phyloP scores from a whole-genome alignment of 805 yeast species.

The Saturnispora silvae region DNA sequence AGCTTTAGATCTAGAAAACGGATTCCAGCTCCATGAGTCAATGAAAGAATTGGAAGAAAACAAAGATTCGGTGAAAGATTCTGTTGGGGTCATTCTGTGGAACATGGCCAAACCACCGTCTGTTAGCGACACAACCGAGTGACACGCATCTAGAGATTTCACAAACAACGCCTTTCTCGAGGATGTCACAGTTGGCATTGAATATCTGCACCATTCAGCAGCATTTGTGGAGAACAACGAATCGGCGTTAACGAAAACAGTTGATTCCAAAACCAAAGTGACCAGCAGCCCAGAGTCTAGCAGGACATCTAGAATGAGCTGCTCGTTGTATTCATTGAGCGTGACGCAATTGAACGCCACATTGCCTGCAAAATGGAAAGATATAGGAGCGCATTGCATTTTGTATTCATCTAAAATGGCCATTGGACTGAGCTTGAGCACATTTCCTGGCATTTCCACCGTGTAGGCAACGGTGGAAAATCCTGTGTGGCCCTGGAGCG shows the following conservation, averaged over 20 bases:
- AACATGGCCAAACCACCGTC: slow-evolving; percentile 74
- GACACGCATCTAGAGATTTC: slow-evolving; percentile 32
- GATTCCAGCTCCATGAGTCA: slow-evolving; percentile 11
- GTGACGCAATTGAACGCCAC: slow-evolving; percentile 29
- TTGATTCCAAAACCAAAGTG: slow-evolving; percentile 34
- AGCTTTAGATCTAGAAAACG: neutral
- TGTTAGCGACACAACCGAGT: slow-evolving; percentile 47
- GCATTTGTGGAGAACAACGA: slow-evolving; percentile 21
- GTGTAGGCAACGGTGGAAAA: slow-evolving; percentile 19
- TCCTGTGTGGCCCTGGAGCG: slow-evolving; percentile 8
- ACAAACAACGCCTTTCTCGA: slow-evolving; percentile 46
- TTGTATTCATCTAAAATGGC: slow-evolving; percentile 27
- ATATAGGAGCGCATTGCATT: slow-evolving; percentile 27
- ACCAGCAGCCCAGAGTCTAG: slow-evolving; percentile 42
- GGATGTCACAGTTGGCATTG: slow-evolving; percentile 58
- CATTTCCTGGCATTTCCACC: slow-evolving; percentile 3
- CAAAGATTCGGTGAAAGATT: slow-evolving; percentile 18
- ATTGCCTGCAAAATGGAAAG: slow-evolving; percentile 30
- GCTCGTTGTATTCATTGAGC: slow-evolving; percentile 21
- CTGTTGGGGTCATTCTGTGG: slow-evolving; percentile 20
- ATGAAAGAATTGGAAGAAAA: slow-evolving; percentile 47
- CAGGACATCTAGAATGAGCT: slow-evolving; percentile 42
- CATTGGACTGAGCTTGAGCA: slow-evolving; percentile 32
- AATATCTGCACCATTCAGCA: slow-evolving; percentile 53
- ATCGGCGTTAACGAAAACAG: slow-evolving; percentile 30